Evolutionary conservation across 495 filamentous ascomycete genomes (phyloP).

Genomic region (Staphylotrichum longicolle): DNA sequence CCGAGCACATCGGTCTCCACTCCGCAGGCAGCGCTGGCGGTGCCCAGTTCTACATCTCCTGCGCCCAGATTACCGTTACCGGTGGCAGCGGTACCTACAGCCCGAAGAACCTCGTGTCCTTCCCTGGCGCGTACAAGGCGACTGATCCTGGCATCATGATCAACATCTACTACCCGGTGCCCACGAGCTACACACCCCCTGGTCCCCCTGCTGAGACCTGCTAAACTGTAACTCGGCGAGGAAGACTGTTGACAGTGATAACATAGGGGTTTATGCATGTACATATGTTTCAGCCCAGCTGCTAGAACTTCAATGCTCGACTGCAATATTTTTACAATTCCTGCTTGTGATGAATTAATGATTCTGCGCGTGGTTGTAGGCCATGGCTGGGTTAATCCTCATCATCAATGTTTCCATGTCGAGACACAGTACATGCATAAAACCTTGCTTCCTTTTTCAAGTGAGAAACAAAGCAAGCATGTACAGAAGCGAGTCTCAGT

Average conservation of each 20-base stretch:
- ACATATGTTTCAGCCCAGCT: too few relatives aligned
- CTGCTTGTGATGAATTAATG: too few relatives aligned
- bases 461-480: too few relatives aligned
- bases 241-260: not conserved
- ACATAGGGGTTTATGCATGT: too few relatives aligned
- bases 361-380: too few relatives aligned
- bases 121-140: conserved; percentile 45
- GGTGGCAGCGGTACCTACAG: conserved; percentile 40
- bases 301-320: too few relatives aligned
- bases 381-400: too few relatives aligned
- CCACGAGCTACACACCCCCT: conserved; percentile 39
- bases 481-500: too few relatives aligned
- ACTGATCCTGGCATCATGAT: conserved; percentile 47
- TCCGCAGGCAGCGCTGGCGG: conserved; percentile 42
- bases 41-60: conserved; percentile 57
- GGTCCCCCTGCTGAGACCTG: conserved; percentile 36
- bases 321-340: too few relatives aligned
- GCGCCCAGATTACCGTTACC: conserved; percentile 44
- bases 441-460: too few relatives aligned
- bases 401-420: too few relatives aligned
- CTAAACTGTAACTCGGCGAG: conserved; percentile 7
- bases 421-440: too few relatives aligned
- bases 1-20: conserved; percentile 58
- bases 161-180: conserved; percentile 49
- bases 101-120: conserved; percentile 40